Base-by-base conservation (phyloP, 805 yeast genomes). In the Ogataea naganishii region DNA sequence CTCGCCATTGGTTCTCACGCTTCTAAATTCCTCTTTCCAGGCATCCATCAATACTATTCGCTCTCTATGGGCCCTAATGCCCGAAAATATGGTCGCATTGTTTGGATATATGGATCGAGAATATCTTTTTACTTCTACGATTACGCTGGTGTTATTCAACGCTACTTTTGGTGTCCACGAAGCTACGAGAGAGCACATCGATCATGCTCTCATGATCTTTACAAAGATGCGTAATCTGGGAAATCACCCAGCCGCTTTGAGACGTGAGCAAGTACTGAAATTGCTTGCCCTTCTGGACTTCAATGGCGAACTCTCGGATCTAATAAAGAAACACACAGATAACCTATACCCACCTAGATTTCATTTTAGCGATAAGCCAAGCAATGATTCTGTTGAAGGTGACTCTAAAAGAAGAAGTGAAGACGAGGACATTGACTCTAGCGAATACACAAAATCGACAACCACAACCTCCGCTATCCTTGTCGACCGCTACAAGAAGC, bases 61-160 rank as follows among this genome's bases (percentile, higher is more conserved):
- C 38, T 72, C 80, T 1, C 57, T 81, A 3, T 80, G 89, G 89
- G 75, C 80, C 0, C 57, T 81, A 27, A 61, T 77, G 47, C 83
- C 81, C 0, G 81, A 77, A 33, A 80, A 79, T 40, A 78, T 79
- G 85, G 77, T 81, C n/a, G 89, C 94, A 1, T 53, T 80, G 25
- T 81, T 81, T 56, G 92, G 94, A 2, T 81, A 83, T 62, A 80
- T 81, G 89, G 94, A 81, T 47, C 63, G 94, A 43, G 94, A 81
- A 45, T 81, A 81, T 46, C 57, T 81, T 15, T 81, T 80, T 50
- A 80, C 86, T 0, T 72, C 88, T 0, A 75, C 88, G 4, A 80
- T 82, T 5, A 80, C 92, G 0, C 55, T 80, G 27, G 72, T 80
- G 11, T 58, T 81, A 24, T 80, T 80, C 50, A 81, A 78, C 48